Conservation (phyloP, 768 basidiomycete genomes). For the Termitomyces eurrhizus region DNA sequence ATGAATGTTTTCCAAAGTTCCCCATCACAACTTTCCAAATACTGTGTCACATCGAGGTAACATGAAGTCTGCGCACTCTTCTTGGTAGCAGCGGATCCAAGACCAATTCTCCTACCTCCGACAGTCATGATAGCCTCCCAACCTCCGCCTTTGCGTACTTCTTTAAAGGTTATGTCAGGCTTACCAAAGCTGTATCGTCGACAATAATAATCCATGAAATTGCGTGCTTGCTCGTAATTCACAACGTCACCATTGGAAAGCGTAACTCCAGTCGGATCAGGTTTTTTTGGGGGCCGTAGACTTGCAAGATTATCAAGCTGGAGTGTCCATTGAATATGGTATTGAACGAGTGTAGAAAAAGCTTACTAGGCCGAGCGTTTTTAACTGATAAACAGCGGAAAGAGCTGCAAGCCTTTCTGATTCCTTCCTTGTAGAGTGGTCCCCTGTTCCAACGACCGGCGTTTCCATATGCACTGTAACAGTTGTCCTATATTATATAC, state of each 20-base stretch:
- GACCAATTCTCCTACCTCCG: slow-evolving; percentile 74
- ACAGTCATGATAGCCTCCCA: slow-evolving; percentile 82
- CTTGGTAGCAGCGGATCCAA: slow-evolving; percentile 67
- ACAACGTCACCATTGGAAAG: slow-evolving; percentile 66
- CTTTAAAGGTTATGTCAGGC: slow-evolving; percentile 62
- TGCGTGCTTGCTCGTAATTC: slow-evolving; percentile 68
- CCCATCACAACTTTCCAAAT: slow-evolving; percentile 82
- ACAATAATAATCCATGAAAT: slow-evolving; percentile 96
- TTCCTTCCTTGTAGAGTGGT: slow-evolving; percentile 52
- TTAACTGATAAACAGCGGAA: slow-evolving; percentile 69
- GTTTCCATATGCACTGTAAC: slow-evolving; percentile 34
- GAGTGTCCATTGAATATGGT: background rate
- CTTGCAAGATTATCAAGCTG: slow-evolving; percentile 38
- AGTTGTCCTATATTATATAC: slow-evolving; percentile 30
- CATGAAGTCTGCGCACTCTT: slow-evolving; percentile 68
- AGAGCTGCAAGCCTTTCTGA: slow-evolving; percentile 76
- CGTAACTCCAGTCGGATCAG: slow-evolving; percentile 19
- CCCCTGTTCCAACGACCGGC: slow-evolving; percentile 57
- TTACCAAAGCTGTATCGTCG: slow-evolving; percentile 68
- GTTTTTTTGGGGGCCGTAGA: slow-evolving; percentile 17
- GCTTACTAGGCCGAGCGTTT: slow-evolving; percentile 61
- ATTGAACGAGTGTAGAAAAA: background rate
- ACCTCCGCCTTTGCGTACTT: slow-evolving; percentile 22
- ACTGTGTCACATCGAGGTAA: slow-evolving; percentile 84
- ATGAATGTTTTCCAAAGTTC: slow-evolving; percentile 74